Evolutionary conservation across 805 yeast species (phyloP).

Genomic region (Cyberlindnera mrakii): DNA sequence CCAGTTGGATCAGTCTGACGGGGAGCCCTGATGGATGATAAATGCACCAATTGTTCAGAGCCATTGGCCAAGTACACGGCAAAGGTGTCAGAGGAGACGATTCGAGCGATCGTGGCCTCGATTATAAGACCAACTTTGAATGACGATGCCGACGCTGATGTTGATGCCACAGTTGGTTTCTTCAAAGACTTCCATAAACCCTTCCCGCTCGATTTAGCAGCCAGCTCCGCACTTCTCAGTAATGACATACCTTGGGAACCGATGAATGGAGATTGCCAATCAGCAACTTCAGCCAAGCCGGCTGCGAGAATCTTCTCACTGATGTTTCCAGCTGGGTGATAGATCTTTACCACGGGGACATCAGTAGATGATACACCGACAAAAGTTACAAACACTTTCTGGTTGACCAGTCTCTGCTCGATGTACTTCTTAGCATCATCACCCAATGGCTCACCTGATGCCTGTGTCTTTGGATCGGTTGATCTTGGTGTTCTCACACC

Average conservation of each 20-base stretch:
- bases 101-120: slow-evolving; percentile 51
- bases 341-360: slow-evolving; percentile 49
- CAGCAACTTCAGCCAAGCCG: slow-evolving; percentile 72
- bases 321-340: slow-evolving; percentile 75
- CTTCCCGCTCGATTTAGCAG: slow-evolving; percentile 49
- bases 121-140: slow-evolving; percentile 41
- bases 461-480: slow-evolving; percentile 32
- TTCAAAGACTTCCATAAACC: slow-evolving; percentile 49
- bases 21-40: slow-evolving; percentile 75
- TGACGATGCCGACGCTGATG: slow-evolving; percentile 22
- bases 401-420: slow-evolving; percentile 56
- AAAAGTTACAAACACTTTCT: slow-evolving; percentile 49
- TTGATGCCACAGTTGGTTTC: slow-evolving; percentile 14
- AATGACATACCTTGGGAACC: slow-evolving; percentile 60
- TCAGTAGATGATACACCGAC: slow-evolving; percentile 61
- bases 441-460: slow-evolving; percentile 52
- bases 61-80: slow-evolving; percentile 45
- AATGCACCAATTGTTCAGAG: slow-evolving; percentile 53
- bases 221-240: slow-evolving; percentile 58
- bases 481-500: slow-evolving; percentile 73
- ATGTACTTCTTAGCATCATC: slow-evolving; percentile 61
- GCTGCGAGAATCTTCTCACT: slow-evolving; percentile 58
- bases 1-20: slow-evolving; percentile 54
- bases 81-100: slow-evolving; percentile 65
- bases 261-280: slow-evolving; percentile 69